Evolutionary conservation across 2,329 filamentous ascomycete species (phyloP).

Genomic region (Bipolaris zeicola): DNA sequence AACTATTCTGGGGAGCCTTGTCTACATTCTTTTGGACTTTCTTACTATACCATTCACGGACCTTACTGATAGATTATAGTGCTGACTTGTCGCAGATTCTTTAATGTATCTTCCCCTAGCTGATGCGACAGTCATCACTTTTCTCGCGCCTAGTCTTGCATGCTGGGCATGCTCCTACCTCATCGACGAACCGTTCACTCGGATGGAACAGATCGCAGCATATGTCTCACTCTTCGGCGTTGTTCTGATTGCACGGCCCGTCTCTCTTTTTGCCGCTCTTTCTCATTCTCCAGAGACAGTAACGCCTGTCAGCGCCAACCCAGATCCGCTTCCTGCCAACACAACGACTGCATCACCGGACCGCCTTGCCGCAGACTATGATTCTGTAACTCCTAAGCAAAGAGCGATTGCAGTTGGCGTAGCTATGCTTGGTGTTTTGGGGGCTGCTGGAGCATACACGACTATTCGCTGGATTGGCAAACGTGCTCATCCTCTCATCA

Average conservation of each 20-base stretch:
- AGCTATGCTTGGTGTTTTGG: conserved; percentile 77
- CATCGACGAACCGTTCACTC: conserved; percentile 77
- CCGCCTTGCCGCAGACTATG: conserved; percentile 46
- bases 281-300: conserved; percentile 28
- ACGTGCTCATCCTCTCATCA: conserved; percentile 76
- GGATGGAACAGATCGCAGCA: conserved; percentile 75
- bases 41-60: conserved; percentile 5
- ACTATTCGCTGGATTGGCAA: conserved; percentile 78
- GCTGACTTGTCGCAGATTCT: conserved; percentile 54
- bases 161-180: conserved; percentile 81
- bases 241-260: conserved; percentile 78
- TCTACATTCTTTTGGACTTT: not conserved
- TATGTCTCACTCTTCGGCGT: conserved; percentile 79
- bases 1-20: not conserved
- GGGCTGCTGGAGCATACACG: conserved; percentile 68
- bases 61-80: conserved; percentile 22
- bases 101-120: conserved; percentile 81
- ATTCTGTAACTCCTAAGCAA: conserved; percentile 63
- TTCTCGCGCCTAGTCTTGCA: conserved; percentile 77
- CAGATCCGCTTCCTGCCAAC: conserved; percentile 39
- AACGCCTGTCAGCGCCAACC: conserved; percentile 41
- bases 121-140: conserved; percentile 89
- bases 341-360: conserved; percentile 22
- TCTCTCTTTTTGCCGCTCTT: conserved; percentile 58
- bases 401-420: conserved; percentile 72